phyloP scores from a whole-genome alignment of 495 filamentous ascomycete species.

The Trichoderma gamsii region DNA sequence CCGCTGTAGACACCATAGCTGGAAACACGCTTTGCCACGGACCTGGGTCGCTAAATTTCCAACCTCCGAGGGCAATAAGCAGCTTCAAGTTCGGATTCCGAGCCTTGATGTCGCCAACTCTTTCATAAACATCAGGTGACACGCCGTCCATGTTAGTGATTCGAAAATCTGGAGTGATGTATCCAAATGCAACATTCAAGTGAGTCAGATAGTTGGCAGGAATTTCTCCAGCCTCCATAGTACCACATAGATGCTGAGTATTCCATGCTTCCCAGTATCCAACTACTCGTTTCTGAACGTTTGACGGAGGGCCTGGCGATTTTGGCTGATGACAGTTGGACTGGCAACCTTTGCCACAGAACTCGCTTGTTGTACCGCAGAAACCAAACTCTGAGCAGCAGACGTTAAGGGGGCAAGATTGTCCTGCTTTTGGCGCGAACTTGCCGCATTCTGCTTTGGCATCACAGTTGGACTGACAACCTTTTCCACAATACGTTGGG shows the following conservation, averaged over 20 bases:
- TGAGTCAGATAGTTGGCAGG: slow-evolving; percentile 24
- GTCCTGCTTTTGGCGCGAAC: slow-evolving; percentile 21
- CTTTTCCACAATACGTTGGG: slow-evolving; percentile 20
- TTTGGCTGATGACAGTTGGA: slow-evolving; percentile 3
- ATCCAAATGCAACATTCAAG: slow-evolving; percentile 27
- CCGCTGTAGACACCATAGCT: slow-evolving; percentile 24
- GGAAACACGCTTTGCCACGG: slow-evolving; percentile 32
- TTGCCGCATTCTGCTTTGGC: slow-evolving; percentile 31
- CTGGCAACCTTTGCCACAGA: background rate
- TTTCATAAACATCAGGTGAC: slow-evolving; percentile 18
- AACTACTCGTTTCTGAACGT: slow-evolving; percentile 18
- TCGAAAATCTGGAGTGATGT: slow-evolving; percentile 21
- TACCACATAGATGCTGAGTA: slow-evolving; percentile 9
- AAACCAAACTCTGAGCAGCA: slow-evolving; percentile 15
- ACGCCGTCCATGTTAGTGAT: slow-evolving; percentile 17
- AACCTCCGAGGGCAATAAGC: slow-evolving; percentile 41
- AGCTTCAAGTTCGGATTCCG: slow-evolving; percentile 30
- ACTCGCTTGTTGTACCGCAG: background rate
- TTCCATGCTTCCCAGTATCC: slow-evolving; percentile 26
- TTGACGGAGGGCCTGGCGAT: background rate
- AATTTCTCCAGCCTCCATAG: slow-evolving; percentile 15
- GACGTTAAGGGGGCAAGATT: slow-evolving; percentile 27
- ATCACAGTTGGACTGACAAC: slow-evolving; percentile 27
- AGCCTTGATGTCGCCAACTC: slow-evolving; percentile 26
- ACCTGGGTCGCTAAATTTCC: slow-evolving; percentile 37